Percentiles rank a stretch among this genome's conserved stretches.
Conservation (phyloP, 2,329 filamentous ascomycete genomes). For the Colletotrichum paranaense region DNA sequence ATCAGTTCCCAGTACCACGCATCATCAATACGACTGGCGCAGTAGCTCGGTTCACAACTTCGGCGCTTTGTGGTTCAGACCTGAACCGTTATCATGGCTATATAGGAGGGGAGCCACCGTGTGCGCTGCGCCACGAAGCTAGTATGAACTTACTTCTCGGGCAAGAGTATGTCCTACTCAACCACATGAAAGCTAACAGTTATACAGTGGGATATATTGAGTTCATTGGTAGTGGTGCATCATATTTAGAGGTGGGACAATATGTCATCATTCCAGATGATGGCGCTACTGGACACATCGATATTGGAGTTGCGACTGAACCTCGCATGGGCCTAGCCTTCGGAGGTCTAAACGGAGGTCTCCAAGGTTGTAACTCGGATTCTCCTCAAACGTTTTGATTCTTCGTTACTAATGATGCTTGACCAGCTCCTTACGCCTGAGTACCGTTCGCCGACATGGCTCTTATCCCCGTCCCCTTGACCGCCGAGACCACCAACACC, state of each 20-base stretch:
- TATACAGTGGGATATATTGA: background rate
- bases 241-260: slow-evolving; percentile 43
- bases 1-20: too few relatives aligned
- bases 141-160: background rate
- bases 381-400: too few relatives aligned
- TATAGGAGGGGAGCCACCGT: background rate
- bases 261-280: slow-evolving; percentile 49
- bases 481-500: slow-evolving; percentile 49
- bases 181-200: background rate
- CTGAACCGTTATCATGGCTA: background rate
- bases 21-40: too few relatives aligned
- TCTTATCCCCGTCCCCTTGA: slow-evolving; percentile 64
- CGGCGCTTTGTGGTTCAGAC: background rate
- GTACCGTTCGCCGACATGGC: slow-evolving; percentile 76
- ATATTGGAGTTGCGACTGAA: background rate
- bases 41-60: background rate
- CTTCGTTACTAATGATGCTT: background rate
- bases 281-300: slow-evolving; percentile 29
- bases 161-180: background rate
- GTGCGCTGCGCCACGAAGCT: background rate
- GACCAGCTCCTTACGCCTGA: slow-evolving; percentile 62
- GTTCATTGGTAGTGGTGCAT: background rate
- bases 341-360: background rate
- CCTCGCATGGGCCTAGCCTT: background rate
- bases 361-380: background rate